Percentiles rank a stretch among this genome's conserved stretches.
Evolutionary conservation across 768 basidiomycete species (phyloP).

Genomic region (Candolleomyces eurysporus): DNA sequence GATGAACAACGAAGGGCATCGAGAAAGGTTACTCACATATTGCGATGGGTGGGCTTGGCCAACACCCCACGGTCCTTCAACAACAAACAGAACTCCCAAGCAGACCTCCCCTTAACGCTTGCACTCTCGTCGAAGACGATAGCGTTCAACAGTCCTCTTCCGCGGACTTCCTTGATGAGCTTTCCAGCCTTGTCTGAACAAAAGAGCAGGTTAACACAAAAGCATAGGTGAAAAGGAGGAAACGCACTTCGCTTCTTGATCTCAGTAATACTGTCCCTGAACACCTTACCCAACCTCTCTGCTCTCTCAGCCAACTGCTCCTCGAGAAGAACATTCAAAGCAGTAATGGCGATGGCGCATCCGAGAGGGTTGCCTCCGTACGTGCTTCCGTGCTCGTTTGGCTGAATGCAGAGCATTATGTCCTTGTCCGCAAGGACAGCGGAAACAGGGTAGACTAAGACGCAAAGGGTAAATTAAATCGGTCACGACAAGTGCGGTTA

Average conservation of each 20-base stretch:
- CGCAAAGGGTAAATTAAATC: neutral
- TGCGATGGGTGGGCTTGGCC: slow-evolving; percentile 95
- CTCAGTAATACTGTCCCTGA: slow-evolving; percentile 4
- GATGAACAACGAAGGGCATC: neutral
- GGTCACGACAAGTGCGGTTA: neutral
- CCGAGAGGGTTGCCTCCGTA: slow-evolving; percentile 98
- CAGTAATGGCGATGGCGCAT: slow-evolving; percentile 93
- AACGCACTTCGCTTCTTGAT: slow-evolving; percentile 8
- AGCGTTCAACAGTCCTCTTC: slow-evolving; percentile 88
- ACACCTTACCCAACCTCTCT: slow-evolving; percentile 60
- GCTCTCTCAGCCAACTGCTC: slow-evolving; percentile 87
- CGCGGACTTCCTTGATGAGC: slow-evolving; percentile 76
- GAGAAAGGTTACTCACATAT: slow-evolving; percentile 64
- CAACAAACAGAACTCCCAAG: slow-evolving; percentile 94
- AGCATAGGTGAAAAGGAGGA: too few relatives aligned
- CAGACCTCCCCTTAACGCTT: slow-evolving; percentile 75
- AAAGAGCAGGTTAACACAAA: too few relatives aligned
- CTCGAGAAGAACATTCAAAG: slow-evolving; percentile 85
- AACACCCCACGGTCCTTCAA: slow-evolving; percentile 89
- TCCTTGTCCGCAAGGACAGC: slow-evolving; percentile 88
- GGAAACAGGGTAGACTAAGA: slow-evolving; percentile 89
- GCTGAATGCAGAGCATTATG: slow-evolving; percentile 92
- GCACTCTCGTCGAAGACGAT: slow-evolving; percentile 86
- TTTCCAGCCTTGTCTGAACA: neutral
- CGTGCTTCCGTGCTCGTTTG: slow-evolving; percentile 95